Percentiles rank a stretch among this genome's conserved stretches.
Evolutionary conservation across 1,284 basidiomycete genomes (phyloP).

Genomic region (Pholiota adiposa): DNA sequence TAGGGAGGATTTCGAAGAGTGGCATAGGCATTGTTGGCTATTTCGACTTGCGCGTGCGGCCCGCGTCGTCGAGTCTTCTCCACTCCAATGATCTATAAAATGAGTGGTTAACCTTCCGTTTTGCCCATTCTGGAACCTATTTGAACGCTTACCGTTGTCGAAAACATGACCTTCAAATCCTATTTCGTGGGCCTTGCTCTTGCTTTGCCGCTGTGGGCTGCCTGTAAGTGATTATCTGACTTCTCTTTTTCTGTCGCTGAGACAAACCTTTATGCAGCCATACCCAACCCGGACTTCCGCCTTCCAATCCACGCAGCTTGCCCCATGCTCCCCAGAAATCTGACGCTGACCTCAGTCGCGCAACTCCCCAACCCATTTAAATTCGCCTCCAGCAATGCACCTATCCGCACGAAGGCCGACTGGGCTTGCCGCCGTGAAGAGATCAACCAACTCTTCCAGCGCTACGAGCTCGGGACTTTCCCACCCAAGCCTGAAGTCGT

Average conservation of each 20-base stretch:
- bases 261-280: neutral
- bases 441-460: conserved; percentile 49
- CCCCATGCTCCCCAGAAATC: conserved; percentile 21
- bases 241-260: neutral
- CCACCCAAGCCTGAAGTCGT: conserved; percentile 45
- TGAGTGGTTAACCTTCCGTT: neutral
- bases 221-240: neutral
- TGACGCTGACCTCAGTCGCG: conserved; percentile 30
- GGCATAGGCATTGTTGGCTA: neutral
- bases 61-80: neutral
- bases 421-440: conserved; percentile 55
- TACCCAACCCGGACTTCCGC: neutral
- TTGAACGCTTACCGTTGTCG: neutral
- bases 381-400: conserved; percentile 39
- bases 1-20: conserved; percentile 7
- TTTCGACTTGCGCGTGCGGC: neutral
- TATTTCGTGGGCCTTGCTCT: conserved; percentile 1
- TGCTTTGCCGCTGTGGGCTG: neutral
- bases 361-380: conserved; percentile 53
- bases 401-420: conserved; percentile 42
- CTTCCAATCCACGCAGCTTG: conserved; percentile 7
- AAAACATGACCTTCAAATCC: conserved; percentile 3
- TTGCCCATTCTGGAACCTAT: neutral
- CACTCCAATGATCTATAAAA: conserved; percentile 2
- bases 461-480: conserved; percentile 50